These are phyloP conservation scores for Nitzschia inconspicua DNA, from an alignment of 108 stramenopile genomes.

Conservation along the genomic window DNA sequence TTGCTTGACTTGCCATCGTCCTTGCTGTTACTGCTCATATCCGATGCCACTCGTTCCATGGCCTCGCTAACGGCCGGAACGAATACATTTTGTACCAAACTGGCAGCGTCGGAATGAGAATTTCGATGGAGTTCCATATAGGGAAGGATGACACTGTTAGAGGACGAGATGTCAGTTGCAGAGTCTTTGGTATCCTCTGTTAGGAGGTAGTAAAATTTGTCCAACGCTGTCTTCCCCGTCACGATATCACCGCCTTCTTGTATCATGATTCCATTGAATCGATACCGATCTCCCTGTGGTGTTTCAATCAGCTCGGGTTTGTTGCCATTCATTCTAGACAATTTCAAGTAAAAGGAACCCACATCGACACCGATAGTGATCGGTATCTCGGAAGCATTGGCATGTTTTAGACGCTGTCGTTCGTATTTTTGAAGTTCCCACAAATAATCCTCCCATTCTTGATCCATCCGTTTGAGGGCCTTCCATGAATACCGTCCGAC, in stretches of 20 bases:
- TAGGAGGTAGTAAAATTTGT: slow-evolving; percentile 33
- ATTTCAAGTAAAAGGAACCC: slow-evolving; percentile 57
- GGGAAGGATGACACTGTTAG: slow-evolving; percentile 14
- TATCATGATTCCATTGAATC: slow-evolving; percentile 40
- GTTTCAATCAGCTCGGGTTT: slow-evolving; percentile 44
- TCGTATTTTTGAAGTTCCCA: slow-evolving; percentile 64
- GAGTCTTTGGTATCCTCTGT: background rate
- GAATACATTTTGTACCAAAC: slow-evolving; percentile 33
- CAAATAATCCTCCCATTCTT: slow-evolving; percentile 81
- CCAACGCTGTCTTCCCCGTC: slow-evolving; percentile 40
- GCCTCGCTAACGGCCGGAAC: slow-evolving; percentile 31
- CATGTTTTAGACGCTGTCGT: slow-evolving; percentile 10
- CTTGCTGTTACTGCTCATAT: background rate
- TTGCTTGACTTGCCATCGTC: background rate
- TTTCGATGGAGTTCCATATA: slow-evolving; percentile 18
- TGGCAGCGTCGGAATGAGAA: slow-evolving; percentile 13
- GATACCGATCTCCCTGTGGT: slow-evolving; percentile 60
- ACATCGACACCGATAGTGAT: slow-evolving; percentile 73
- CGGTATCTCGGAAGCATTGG: slow-evolving; percentile 16
- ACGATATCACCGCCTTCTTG: slow-evolving; percentile 12
- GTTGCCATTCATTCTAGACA: slow-evolving; percentile 26
- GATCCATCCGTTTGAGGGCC: slow-evolving; percentile 70
- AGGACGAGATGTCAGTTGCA: background rate
- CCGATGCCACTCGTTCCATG: slow-evolving; percentile 27
- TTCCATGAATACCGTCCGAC: slow-evolving; percentile 61